These are phyloP conservation scores for Fusarium musae DNA, from an alignment of 2,329 filamentous ascomycete species.

Conservation along the genomic window DNA sequence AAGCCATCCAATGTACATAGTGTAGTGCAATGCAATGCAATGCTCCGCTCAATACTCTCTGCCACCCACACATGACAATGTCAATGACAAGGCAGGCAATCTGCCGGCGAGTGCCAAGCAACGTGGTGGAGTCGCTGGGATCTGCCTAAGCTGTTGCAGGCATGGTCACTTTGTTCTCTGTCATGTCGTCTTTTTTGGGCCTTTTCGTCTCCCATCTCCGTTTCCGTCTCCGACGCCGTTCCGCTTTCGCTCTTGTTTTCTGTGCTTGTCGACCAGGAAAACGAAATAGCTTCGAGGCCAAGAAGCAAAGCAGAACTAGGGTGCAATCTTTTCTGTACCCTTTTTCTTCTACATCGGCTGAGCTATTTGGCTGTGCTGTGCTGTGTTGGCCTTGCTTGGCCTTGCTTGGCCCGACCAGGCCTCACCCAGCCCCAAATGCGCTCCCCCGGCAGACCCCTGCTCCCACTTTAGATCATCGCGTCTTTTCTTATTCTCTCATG, in stretches of 20 bases:
- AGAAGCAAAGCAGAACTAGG: background rate
- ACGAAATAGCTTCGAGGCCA: background rate
- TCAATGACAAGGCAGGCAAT: slow-evolving; percentile 28
- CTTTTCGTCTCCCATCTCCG: slow-evolving; percentile 24
- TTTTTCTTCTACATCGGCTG: background rate
- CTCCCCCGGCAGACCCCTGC: slow-evolving; percentile 21
- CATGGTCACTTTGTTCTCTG: slow-evolving; percentile 17
- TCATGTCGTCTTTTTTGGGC: slow-evolving; percentile 28
- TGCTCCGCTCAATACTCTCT: slow-evolving; percentile 19
- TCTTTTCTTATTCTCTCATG: slow-evolving; percentile 15
- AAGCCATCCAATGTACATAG: background rate
- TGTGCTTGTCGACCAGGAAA: background rate
- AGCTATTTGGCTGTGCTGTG: slow-evolving; percentile 6
- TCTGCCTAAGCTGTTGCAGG: slow-evolving; percentile 26
- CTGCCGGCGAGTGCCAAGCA: slow-evolving; percentile 30
- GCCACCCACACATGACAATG: slow-evolving; percentile 2
- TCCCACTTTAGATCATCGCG: slow-evolving; percentile 35
- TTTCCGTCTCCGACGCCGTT: slow-evolving; percentile 13
- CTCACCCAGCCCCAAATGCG: slow-evolving; percentile 18
- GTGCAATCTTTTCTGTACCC: background rate
- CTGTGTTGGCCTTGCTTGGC: background rate
- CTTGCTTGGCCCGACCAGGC: slow-evolving; percentile 7
- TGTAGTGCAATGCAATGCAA: background rate
- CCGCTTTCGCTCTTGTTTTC: slow-evolving; percentile 15
- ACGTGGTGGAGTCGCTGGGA: slow-evolving; percentile 20